phyloP scores from a whole-genome alignment of 805 yeast genomes.

The Yarrowia bubula region DNA sequence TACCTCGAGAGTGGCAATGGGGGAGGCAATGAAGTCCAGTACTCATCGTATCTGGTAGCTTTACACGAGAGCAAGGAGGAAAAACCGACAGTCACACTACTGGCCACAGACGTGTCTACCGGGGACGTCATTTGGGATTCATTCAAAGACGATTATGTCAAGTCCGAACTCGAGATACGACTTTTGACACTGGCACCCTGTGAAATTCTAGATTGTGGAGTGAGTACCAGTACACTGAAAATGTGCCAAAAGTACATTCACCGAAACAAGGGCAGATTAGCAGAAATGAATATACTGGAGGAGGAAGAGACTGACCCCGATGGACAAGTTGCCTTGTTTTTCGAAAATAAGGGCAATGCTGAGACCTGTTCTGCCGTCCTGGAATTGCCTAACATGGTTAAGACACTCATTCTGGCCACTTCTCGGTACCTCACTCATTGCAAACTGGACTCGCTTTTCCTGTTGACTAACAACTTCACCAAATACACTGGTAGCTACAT shows the following conservation, averaged over 20 bases:
- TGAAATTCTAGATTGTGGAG: constrained; percentile 59
- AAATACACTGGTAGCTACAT: constrained; percentile 52
- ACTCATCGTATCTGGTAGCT: constrained; percentile 36
- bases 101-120: constrained; percentile 67
- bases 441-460: constrained; percentile 55
- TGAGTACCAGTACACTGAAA: constrained; percentile 39
- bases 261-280: constrained; percentile 6
- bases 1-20: constrained; percentile 60
- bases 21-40: constrained; percentile 29
- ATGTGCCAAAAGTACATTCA: constrained; percentile 28
- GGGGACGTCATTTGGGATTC: constrained; percentile 75
- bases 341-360: background rate
- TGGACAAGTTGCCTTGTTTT: background rate
- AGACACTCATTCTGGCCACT: constrained; percentile 48
- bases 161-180: constrained; percentile 71
- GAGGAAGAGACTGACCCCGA: constrained; percentile 8
- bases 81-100: constrained; percentile 38
- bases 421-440: constrained; percentile 61
- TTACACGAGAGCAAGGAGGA: constrained; percentile 28
- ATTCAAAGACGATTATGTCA: constrained; percentile 57
- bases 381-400: constrained; percentile 34
- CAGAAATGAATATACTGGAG: constrained; percentile 1
- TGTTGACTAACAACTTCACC: constrained; percentile 49
- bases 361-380: constrained; percentile 22
- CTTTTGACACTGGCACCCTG: constrained; percentile 71